phyloP scores from a whole-genome alignment of 805 yeast genomes.

The Ogataea haglerorum region DNA sequence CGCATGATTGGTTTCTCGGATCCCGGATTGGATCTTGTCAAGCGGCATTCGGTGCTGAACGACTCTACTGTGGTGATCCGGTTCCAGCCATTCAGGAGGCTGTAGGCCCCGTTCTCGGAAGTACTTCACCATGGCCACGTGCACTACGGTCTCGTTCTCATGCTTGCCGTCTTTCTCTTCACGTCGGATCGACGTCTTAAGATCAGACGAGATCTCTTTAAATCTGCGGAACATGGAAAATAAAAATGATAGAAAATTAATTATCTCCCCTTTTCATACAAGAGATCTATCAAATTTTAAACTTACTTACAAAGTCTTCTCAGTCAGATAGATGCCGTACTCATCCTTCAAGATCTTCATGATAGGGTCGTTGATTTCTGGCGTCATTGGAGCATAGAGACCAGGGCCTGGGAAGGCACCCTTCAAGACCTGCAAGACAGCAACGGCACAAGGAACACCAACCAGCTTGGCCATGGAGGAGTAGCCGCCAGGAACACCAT shows the following conservation, averaged over 20 bases:
- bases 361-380: constrained; percentile 86
- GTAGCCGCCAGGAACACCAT: constrained; percentile 90
- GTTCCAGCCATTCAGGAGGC: constrained; percentile 31
- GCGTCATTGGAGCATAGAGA: constrained; percentile 86
- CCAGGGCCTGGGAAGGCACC: constrained; percentile 79
- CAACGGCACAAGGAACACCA: constrained; percentile 98
- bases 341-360: constrained; percentile 88
- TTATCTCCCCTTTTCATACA: constrained; percentile 4
- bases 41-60: constrained; percentile 7
- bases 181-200: constrained; percentile 24
- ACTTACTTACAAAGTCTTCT: constrained; percentile 59
- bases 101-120: constrained; percentile 21
- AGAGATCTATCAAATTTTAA: constrained; percentile 2
- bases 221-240: constrained; percentile 21
- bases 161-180: constrained; percentile 34
- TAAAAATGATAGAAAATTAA: not conserved
- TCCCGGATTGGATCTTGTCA: constrained; percentile 13
- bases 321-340: constrained; percentile 81
- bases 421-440: constrained; percentile 77
- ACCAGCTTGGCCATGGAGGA: constrained; percentile 98
- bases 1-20: constrained; percentile 10
- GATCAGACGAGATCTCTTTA: constrained; percentile 21
- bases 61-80: not conserved
- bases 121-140: constrained; percentile 29
- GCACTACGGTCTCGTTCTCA: constrained; percentile 34